Base-by-base conservation (phyloP, 2,329 filamentous ascomycete genomes). In the Ophiocordyceps robertsii region DNA sequence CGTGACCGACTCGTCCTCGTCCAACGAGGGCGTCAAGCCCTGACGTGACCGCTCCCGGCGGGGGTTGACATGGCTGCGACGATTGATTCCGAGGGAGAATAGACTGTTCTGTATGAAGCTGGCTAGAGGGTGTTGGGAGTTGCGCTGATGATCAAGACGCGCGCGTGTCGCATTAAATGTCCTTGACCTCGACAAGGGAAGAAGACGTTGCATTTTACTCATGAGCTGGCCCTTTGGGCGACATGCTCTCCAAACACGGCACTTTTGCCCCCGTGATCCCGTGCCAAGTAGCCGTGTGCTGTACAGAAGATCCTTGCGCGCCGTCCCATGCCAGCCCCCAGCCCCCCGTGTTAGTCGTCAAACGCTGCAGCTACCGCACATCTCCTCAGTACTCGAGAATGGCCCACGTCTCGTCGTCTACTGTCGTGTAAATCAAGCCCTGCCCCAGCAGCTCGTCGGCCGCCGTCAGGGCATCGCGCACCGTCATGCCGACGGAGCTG, bases 351-450 rank as follows among this genome's bases (percentile, higher is more conserved):
- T 17, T 38, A 13, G 13, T 7, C 24, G 19, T 21, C 17, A 38
- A 37, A 13, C 11, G 37, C 21, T 27, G 17, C 37, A 38, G 21
- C 24, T 27, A 27, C 3, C 24, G 24, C 9, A 6, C 24, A 27
- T 9, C 24, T n/a, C 24, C n/a, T 16, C 39, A 50, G 37, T 47
- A 51, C 45, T 93, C 85, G 46, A 95, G 67, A 48, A 94, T 69
- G 37, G 87, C 86, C 82, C 85, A 96, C 1, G 90, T 96, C 62
- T 85, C 75, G 55, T 96, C 90, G 63, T 96, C 88, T 7, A 94
- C 74, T 10, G 93, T 98, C 27, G 87, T 86, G 65, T 87, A 98
- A 49, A 95, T 85, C 52, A 86, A 58, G 29, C 88, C 86, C 43
- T 76, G 65, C 2, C 69, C 69, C 37, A 87, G 62, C 55, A 98